Evolutionary conservation across 1,284 basidiomycete species (phyloP), one percentile per base, ranked within the genome.

Genomic region (Ustilago vetiveriae): DNA sequence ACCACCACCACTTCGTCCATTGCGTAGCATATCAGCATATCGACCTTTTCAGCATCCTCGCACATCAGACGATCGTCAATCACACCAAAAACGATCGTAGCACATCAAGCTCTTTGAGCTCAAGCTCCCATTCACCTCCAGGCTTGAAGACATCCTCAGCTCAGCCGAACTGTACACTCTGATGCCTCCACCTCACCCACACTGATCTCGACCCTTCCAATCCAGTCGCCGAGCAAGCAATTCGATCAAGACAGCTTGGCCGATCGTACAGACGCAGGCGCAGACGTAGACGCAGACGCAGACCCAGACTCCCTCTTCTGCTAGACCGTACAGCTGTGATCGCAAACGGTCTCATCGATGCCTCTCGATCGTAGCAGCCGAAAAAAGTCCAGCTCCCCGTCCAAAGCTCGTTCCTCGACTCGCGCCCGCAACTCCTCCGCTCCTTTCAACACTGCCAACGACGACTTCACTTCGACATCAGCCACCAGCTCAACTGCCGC

Each of bases 361-460:
- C 62, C 62, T 65, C 38, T 56, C 46, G 50, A 65, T 58, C 54
- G 46, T 46, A 65, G 45, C 54, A 65, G 45, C 38, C 54, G 50
- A 33, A 33, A 41, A 35, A 57, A 58, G 54, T 30, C 51, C 21
- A 65, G 50, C 50, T 65, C 62, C 62, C 50, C 62, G 27, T 48
- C 62, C 54, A 65, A 53, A 53, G 41, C 55, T 58, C 62, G 54
- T 42, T 50, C 62, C 37, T 49, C 29, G 51, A 39, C 42, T 33
- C 53, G 30, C 23, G 27, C 50, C 22, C 53, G 30, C 27, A 24
- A 44, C 26, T n/a, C 54, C 21, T 21, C 45, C 22, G 26, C 19
- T 32, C 16, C 49, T 26, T 37, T 46, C n/a, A 17, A 17, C 33
- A 16, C 33, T n/a, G 6, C 9, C 29, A 30, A 30, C 29, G 9